Conservation (phyloP, 1,284 basidiomycete species). For the Sanghuangporus baumii region DNA sequence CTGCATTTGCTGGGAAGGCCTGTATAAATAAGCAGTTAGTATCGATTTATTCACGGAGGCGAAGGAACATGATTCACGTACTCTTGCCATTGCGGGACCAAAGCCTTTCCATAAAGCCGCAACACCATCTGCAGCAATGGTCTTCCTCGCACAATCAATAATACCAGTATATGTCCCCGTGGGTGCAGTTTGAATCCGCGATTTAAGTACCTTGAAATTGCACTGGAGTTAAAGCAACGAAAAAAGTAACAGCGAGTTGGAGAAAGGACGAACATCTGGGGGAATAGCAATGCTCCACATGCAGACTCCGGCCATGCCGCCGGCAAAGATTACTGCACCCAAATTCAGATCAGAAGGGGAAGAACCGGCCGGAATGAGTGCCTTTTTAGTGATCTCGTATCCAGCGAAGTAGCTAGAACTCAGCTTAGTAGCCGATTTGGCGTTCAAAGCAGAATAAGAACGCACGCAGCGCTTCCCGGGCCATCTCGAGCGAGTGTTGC, state of each 20-base stretch:
- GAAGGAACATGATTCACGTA: constrained; percentile 33
- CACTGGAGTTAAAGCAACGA: neutral
- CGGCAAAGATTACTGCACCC: constrained; percentile 85
- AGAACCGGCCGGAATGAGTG: constrained; percentile 73
- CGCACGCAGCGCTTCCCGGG: constrained; percentile 93
- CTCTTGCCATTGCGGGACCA: constrained; percentile 93
- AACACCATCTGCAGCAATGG: constrained; percentile 88
- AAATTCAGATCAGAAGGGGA: constrained; percentile 82
- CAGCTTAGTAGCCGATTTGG: neutral
- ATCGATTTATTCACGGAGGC: neutral
- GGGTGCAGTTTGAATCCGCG: constrained; percentile 94
- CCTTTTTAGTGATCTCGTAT: constrained; percentile 92
- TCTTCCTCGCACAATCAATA: constrained; percentile 89
- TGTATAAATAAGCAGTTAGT: constrained; percentile 26
- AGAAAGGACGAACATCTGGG: constrained; percentile 68
- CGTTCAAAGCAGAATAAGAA: constrained; percentile 20
- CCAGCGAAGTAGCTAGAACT: constrained; percentile 86
- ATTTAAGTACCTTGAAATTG: constrained; percentile 80
- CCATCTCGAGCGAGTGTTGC: constrained; percentile 95
- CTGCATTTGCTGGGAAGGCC: constrained; percentile 93
- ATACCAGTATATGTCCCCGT: constrained; percentile 94
- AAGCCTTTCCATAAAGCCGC: constrained; percentile 95
- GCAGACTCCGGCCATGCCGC: constrained; percentile 92
- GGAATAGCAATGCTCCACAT: constrained; percentile 98
- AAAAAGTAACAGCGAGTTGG: neutral